Base-by-base conservation (phyloP, 345 rosid genomes). In the Lepidium didymum region DNA sequence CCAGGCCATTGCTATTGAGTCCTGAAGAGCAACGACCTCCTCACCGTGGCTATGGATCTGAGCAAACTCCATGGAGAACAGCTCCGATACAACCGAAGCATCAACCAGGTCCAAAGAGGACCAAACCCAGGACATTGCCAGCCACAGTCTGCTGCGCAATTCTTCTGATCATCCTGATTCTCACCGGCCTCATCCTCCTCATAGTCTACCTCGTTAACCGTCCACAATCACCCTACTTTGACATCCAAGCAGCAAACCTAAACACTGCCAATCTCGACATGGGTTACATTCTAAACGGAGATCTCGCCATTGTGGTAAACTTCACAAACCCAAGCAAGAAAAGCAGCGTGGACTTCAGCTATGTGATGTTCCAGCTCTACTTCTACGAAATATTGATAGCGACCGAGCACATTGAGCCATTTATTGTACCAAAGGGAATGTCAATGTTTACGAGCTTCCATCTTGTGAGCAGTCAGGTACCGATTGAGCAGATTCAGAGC, bases 291-390 rank as follows among this genome's bases (percentile, higher is more conserved):
- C 86, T 94, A 0, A 91, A 89, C 21, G 91, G 91, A 7, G 96
- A 89, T 76, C 62, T 94, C 14, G 67, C 79, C 0, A 8, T 94
- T 50, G 89, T 91, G 2, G 86, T 83, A 3, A 94, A 94, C 79
- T 86, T 91, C 92, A 88, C 95, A 31, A 94, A 94, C 67, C 91
- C 92, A 3, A 91, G 89, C 85, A 83, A 74, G 78, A 91, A 86
- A 72, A 87, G 83, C 60, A 78, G 72, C 0, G 81, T 89, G 53
- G 97, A 87, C 51, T 94, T 89, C 86, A 84, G 81, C 77, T 79
- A 53, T 50, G 70, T 86, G 68, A 76, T 47, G 59, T 64, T 76
- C 23, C 88, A 90, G 75, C 86, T 92, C 29, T 88, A 79, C 78
- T 83, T 84, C 16, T 87, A 86, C 62, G 75, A 61, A 54, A 81